Evolutionary conservation across 768 basidiomycete genomes (phyloP).

Genomic region (Daedaleopsis nitida): DNA sequence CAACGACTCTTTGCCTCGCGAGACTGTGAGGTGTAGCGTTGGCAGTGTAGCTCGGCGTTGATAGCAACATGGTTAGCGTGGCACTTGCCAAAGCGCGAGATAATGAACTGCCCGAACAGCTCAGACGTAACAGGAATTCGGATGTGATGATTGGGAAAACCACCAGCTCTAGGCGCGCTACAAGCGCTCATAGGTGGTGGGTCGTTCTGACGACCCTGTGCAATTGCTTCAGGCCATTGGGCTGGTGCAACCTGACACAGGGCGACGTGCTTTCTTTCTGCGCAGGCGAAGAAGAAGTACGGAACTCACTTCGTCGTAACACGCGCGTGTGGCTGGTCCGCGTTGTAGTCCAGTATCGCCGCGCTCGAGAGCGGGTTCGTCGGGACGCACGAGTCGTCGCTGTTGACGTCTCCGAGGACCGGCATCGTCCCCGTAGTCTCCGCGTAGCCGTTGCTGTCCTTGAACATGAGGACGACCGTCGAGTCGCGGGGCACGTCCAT

Average conservation of each 20-base stretch:
- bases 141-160: too few species aligned
- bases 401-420: conserved; percentile 34
- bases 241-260: too few species aligned
- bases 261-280: too few species aligned
- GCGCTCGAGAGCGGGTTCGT: conserved; percentile 8
- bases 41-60: too few species aligned
- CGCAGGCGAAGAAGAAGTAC: too few species aligned
- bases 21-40: too few species aligned
- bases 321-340: background rate
- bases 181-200: too few species aligned
- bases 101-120: background rate
- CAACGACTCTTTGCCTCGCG: too few species aligned
- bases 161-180: too few species aligned
- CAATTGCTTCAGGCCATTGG: too few species aligned
- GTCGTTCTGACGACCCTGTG: too few species aligned
- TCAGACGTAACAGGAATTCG: background rate
- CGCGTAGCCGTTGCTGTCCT: conserved; percentile 38
- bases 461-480: conserved; percentile 45
- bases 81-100: background rate
- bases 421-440: conserved; percentile 47
- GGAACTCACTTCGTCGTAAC: conserved; percentile 7
- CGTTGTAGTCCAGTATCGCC: background rate
- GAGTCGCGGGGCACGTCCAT: conserved; percentile 41
- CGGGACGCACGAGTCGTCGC: conserved; percentile 30
- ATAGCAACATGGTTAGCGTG: too few species aligned